Evolutionary conservation across 73 alveolate species (phyloP).

Genomic region (Breviolum minutum): DNA sequence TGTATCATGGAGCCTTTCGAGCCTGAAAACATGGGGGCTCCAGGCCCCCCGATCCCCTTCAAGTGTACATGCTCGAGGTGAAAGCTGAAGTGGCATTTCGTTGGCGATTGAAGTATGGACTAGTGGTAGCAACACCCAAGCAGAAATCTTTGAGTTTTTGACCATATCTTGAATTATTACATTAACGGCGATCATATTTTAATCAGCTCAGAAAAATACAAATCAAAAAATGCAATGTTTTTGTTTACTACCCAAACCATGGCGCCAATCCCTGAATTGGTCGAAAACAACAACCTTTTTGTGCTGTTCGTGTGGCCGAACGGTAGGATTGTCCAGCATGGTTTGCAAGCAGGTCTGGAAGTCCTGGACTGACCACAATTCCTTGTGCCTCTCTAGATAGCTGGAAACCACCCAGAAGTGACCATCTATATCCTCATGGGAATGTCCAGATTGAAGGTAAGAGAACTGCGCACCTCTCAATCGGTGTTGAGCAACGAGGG

Average conservation of each 20-base stretch:
- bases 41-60: constrained; percentile 20
- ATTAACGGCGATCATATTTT: too few species aligned
- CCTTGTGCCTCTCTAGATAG: neutral
- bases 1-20: neutral
- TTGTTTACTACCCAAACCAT: too few species aligned
- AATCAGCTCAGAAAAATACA: neutral
- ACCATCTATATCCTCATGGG: constrained; percentile 17
- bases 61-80: neutral
- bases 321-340: neutral
- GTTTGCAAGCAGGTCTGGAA: neutral
- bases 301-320: neutral
- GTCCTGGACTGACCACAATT: neutral
- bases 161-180: too few species aligned
- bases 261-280: neutral
- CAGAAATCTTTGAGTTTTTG: neutral
- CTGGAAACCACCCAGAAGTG: neutral
- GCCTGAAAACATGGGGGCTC: neutral
- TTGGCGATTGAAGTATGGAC: too few species aligned
- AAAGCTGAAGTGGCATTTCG: neutral
- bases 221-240: too few species aligned
- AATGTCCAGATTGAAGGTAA: neutral
- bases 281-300: neutral
- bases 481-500: neutral
- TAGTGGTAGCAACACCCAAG: too few species aligned
- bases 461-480: neutral